Base-by-base conservation (phyloP, 106 monocot species). In the Agapanthus africanus region DNA sequence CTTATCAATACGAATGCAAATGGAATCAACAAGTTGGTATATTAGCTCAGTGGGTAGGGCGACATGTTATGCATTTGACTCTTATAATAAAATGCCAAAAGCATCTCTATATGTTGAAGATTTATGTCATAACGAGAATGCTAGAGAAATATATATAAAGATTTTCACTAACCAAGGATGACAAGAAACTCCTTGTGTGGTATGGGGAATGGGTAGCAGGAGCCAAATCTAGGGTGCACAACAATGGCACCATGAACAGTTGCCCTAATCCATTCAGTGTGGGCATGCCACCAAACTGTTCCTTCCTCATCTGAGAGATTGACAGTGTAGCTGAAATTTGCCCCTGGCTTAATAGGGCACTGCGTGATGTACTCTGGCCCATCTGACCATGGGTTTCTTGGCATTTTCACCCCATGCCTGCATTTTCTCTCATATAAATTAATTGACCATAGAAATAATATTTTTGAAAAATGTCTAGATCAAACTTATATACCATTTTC, bases 241-340 rank as follows among this genome's bases (percentile, higher is more conserved):
- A 61, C 33, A 22, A 61, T 61, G 28, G 60, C 60, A 8, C 60
- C 60, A 10, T 61, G 60, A 15, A 61, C 60, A 7, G 60, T 61
- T 11, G 60, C 60, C 31, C 60, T 28, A 7, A 22, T 22, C 32
- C 31, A 28, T 8, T 61, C 31, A 11, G 9, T 33, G 60, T 61
- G 60, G 26, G 60, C 60, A 33, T 61, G 60, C 60, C 60, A 61
- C 60, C 60, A 61, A 11, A 61, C 18, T 27, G 60, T 61, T 27
- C 60, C 60, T 61, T 61, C 60, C 18, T 30, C 60, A 9, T 32
- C 28, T 13, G 64, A 6, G 39, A 65, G 15, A 8, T 30, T 37
- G 10, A 36, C 22, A 7, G 38, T 65, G 64, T 65, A 65, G 11
- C 8, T 65, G 37, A 65, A 37, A 6, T 65, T 37, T 37, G 14